These are phyloP conservation scores for Boletellus sp. DNA, from an alignment of 1,284 basidiomycete genomes.

Conservation along the genomic window DNA sequence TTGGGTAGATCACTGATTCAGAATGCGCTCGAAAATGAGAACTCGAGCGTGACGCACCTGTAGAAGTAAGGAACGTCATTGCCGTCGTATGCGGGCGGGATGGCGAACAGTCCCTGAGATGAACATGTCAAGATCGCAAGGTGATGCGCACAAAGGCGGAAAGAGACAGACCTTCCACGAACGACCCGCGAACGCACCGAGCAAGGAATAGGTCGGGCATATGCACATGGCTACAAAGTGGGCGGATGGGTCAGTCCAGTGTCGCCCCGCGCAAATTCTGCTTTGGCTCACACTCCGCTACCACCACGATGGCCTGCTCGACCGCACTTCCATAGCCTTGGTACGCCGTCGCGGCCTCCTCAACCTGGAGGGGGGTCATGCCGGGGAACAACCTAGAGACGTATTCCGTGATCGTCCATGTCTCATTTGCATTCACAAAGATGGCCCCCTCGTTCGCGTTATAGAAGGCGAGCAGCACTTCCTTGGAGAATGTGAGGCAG, in stretches of 20 bases:
- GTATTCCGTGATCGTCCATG: constrained; percentile 13
- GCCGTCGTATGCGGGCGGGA: constrained; percentile 19
- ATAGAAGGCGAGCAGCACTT: constrained; percentile 4
- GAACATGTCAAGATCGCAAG: background rate
- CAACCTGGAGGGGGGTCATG: constrained; percentile 7
- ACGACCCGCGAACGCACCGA: constrained; percentile 12
- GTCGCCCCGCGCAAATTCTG: too few relatives aligned
- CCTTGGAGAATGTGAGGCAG: too few relatives aligned
- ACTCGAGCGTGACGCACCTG: constrained; percentile 1
- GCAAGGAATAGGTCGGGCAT: constrained; percentile 22
- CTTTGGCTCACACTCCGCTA: constrained; percentile 22
- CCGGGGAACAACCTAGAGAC: constrained; percentile 22
- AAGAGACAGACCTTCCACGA: constrained; percentile 20
- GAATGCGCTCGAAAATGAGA: background rate
- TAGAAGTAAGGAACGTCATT: constrained; percentile 16
- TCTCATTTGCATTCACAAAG: constrained; percentile 14
- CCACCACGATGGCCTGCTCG: constrained; percentile 14
- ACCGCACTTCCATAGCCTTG: constrained; percentile 7
- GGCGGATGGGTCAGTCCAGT: too few relatives aligned
- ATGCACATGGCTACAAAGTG: too few relatives aligned
- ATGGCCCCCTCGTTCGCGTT: constrained; percentile 21
- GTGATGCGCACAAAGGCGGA: background rate
- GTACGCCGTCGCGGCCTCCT: constrained; percentile 14
- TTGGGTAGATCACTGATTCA: background rate
- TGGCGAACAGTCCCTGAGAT: constrained; percentile 20